Percentiles rank a stretch among this genome's conserved stretches.
Conservation (phyloP, 1,284 basidiomycete species). For the Ustilago sp. region DNA sequence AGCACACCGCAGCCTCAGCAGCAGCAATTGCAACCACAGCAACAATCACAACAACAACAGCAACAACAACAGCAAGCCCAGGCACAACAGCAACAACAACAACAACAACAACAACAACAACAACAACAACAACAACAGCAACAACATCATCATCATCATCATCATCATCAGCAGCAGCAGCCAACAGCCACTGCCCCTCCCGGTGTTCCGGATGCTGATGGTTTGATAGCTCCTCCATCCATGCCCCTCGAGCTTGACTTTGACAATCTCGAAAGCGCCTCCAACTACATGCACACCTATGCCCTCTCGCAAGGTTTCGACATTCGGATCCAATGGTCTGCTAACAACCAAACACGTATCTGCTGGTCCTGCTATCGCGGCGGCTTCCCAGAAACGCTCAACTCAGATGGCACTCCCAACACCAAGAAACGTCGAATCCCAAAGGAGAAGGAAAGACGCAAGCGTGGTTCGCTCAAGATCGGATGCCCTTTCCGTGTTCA, state of each 20-base stretch:
- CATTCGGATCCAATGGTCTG: constrained; percentile 56
- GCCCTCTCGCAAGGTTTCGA: constrained; percentile 54
- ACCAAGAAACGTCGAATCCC: constrained; percentile 49
- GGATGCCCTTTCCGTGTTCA: constrained; percentile 51
- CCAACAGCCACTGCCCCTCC: constrained; percentile 28
- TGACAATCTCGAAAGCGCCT: constrained; percentile 51
- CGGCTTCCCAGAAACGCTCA: constrained; percentile 47
- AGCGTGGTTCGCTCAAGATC: constrained; percentile 51
- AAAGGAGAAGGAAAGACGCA: constrained; percentile 51
- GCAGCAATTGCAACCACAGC: constrained; percentile 27
- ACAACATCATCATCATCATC: constrained; percentile 10
- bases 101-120: constrained; percentile 20
- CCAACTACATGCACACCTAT: constrained; percentile 56
- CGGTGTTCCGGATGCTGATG: constrained; percentile 37
- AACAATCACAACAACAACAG: constrained; percentile 26
- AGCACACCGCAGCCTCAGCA: constrained; percentile 37
- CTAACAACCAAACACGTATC: constrained; percentile 54
- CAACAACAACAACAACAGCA: constrained; percentile 32
- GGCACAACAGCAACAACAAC: constrained; percentile 10
- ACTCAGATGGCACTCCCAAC: constrained; percentile 48
- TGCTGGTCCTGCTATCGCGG: constrained; percentile 55
- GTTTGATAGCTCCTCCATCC: constrained; percentile 45
- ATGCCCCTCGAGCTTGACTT: constrained; percentile 55
- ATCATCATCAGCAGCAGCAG: constrained; percentile 12
- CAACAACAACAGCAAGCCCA: constrained; percentile 30